Evolutionary conservation across 2,329 filamentous ascomycete genomes (phyloP).

Genomic region (Pestalotiopsis fici): DNA sequence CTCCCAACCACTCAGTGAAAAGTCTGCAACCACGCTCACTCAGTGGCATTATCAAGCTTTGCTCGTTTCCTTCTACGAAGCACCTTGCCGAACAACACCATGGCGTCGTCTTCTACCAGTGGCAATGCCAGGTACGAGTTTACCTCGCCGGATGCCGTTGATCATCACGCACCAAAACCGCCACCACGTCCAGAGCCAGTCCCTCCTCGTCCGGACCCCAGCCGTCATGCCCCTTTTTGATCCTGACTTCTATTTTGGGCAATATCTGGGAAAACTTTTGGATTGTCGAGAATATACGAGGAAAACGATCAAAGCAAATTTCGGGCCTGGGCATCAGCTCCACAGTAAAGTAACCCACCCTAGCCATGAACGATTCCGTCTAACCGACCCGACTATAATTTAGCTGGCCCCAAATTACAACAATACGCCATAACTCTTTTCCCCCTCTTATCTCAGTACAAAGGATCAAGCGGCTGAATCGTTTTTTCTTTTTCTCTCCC

Average conservation of each 20-base stretch:
- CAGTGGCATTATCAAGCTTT: not conserved
- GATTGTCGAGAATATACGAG: not conserved
- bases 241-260: not conserved
- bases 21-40: not conserved
- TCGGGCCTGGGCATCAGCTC: not conserved
- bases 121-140: not conserved
- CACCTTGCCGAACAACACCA: not conserved
- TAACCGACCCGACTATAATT: not conserved
- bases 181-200: constrained; percentile 31
- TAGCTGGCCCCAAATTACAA: no score
- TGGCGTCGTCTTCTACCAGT: not conserved
- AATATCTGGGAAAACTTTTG: not conserved
- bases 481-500: not conserved
- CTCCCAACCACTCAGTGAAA: not conserved
- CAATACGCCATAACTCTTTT: no score
- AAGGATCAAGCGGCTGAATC: not conserved
- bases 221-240: constrained; percentile 6
- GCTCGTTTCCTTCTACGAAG: no score
- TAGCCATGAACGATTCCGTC: not conserved
- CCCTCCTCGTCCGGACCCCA: constrained; percentile 26
- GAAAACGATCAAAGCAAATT: not conserved
- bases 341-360: not conserved
- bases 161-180: constrained; percentile 25
- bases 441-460: not conserved
- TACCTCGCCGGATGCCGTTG: not conserved